Base-by-base conservation (phyloP, 331 rosid species). In the Acacia pycnantha region DNA sequence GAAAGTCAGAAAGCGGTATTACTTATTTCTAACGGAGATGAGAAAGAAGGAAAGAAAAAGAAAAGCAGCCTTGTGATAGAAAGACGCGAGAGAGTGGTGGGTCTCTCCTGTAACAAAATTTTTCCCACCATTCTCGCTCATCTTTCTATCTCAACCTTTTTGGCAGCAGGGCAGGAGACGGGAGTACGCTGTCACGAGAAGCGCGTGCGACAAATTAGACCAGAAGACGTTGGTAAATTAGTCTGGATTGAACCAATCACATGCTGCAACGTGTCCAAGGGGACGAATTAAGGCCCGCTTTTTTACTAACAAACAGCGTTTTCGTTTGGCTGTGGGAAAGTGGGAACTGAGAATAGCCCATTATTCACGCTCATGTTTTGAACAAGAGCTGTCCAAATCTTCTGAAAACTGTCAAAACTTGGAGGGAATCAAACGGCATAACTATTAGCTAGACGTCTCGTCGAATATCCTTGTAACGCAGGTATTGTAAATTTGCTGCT, bases 21-120 rank as follows among this genome's bases (percentile, higher is more conserved):
- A 15, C 61, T 77, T 43, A 9, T 22, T 70, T 11, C 19, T 2
- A 44, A 29, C 73, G 40, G 14, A 46, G 48, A 26, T 26, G 73
- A 27, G 70, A 61, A 73, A n/a, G 51, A 26, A 31, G 2, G 66
- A 4, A 4, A 26, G 29, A n/a, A 11, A 22, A n/a, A 54, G 31
- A 4, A 54, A n/a, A 41, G 21, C 50, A 54, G 73, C 15, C 41
- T 14, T 31, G 84, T 47, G 14, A 69, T 24, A 43, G 76, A 78
- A 40, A 86, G 71, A 66, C 47, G 47, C 27, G 27, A 64, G 53
- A 15, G 54, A 16, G 8, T 70, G 79, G 85, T 70, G 83, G 88
- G 85, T 10, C 43, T 69, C 64, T 29, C 40, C 69, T 3, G 82
- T 51, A 64, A 74, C 8, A 29, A 81, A 14, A 27, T 81, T 70